Evolutionary conservation across 2,329 filamentous ascomycete species (phyloP).

Genomic region (Trichoderma polysporum): DNA sequence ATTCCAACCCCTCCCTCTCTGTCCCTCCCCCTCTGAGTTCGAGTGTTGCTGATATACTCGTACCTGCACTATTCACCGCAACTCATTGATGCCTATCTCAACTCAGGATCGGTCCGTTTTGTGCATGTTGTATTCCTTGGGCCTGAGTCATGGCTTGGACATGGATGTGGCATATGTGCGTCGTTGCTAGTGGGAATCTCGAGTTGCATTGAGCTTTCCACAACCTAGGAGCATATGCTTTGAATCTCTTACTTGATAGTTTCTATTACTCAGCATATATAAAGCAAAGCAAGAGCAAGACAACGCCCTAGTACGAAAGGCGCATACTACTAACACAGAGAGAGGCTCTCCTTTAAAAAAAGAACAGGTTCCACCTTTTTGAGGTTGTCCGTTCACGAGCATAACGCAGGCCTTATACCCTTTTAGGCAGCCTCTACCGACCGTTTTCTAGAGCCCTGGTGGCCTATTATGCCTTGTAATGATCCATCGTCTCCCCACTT

Average conservation of each 20-base stretch:
- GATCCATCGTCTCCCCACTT: constrained; percentile 9
- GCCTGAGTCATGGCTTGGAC: constrained; percentile 2
- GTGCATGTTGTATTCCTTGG: background rate
- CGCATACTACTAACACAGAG: background rate
- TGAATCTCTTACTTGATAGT: background rate
- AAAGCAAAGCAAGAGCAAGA: background rate
- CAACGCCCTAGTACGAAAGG: too few species aligned
- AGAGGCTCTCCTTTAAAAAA: background rate
- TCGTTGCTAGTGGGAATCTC: background rate
- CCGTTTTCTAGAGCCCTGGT: constrained; percentile 13
- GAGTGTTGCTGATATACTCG: background rate
- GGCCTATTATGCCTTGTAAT: background rate
- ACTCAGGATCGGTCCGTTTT: background rate
- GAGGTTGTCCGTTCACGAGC: background rate
- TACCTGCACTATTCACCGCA: constrained; percentile 9
- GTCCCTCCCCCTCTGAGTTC: background rate
- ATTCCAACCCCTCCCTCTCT: background rate
- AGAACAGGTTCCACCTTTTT: background rate
- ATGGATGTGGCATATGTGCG: background rate
- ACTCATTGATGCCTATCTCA: background rate
- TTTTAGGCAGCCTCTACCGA: constrained; percentile 15
- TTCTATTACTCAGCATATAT: background rate
- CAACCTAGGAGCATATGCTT: background rate
- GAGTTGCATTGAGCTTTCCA: background rate
- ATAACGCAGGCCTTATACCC: background rate